Evolutionary conservation across 352 stramenopile species (phyloP), one percentile per base, ranked within the genome.

Genomic region (Phytophthora pinifolia): DNA sequence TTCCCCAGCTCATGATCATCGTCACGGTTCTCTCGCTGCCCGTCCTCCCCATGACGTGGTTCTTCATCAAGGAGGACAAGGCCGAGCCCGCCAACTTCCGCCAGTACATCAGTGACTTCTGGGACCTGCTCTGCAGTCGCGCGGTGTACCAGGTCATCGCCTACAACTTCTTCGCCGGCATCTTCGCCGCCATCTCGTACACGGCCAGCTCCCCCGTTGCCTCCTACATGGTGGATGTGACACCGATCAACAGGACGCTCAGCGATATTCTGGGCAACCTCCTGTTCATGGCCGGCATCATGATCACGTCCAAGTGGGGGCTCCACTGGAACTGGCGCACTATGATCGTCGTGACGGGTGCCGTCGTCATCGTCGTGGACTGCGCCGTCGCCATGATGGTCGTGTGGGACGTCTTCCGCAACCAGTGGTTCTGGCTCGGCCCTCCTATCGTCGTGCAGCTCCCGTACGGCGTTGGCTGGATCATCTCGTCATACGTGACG

Each of bases 11-110:
- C 10, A 75, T 74, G 62, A 46, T 60, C 35, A 66, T 78, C 35
- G 12, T 79, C 8, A 42, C 67, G 1, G 32, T 68, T 1, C 36
- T 57, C 10, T 56, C 58, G 8, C n/a, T 50, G 0, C 46, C 56
- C 1, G 46, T 65, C 3, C 41, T 81, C 32, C 71, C 69, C 1
- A 59, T 70, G 20, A 71, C 62, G 1, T 82, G 61, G 53, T 64
- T 68, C 30, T 74, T 36, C 49, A 70, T 81, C 17, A 54, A 75
- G 29, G 73, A 83, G 17, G 54, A 71, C 20, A 80, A 79, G 9
- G 6, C 4, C 6, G 56, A 35, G 31, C 3, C 32, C 13, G 14
- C 50, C 36, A 36, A 62, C 12, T 69, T 79, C 38, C 27, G 27
- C 0, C 18, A 50, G 5, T 79, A 83, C 62, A 46, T 72, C 1